Evolutionary conservation across 805 yeast species (phyloP).

Genomic region (Lachancea nothofagi): DNA sequence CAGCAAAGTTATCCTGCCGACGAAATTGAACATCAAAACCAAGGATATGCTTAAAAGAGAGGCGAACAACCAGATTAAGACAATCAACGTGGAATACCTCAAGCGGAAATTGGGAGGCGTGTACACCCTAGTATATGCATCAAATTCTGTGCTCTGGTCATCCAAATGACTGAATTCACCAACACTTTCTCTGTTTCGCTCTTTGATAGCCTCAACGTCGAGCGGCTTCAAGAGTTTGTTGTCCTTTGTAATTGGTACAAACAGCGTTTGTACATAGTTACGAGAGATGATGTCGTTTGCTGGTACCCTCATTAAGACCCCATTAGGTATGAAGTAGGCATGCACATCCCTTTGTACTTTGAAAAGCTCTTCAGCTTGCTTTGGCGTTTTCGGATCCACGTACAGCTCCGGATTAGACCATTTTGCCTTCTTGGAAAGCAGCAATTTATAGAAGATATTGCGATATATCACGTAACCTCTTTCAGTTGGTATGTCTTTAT

Average conservation of each 20-base stretch:
- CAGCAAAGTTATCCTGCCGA: slow-evolving; percentile 2
- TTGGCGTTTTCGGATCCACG: slow-evolving; percentile 46
- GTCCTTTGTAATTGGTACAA: slow-evolving; percentile 76
- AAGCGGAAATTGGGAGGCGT: slow-evolving; percentile 71
- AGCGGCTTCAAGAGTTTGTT: slow-evolving; percentile 51
- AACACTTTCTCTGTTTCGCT: slow-evolving; percentile 33
- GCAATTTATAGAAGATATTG: slow-evolving; percentile 39
- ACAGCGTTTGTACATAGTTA: slow-evolving; percentile 56
- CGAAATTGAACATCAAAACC: slow-evolving; percentile 9
- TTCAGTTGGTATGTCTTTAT: slow-evolving; percentile 55
- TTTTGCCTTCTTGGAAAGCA: slow-evolving; percentile 33
- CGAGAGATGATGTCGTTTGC: slow-evolving; percentile 70
- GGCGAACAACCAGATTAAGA: slow-evolving; percentile 43
- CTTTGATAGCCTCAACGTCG: slow-evolving; percentile 28
- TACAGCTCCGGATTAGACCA: slow-evolving; percentile 48
- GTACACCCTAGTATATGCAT: slow-evolving; percentile 68
- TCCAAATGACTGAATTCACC: slow-evolving; percentile 42
- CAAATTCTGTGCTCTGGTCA: slow-evolving; percentile 37
- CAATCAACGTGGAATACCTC: slow-evolving; percentile 44
- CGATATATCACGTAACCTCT: slow-evolving; percentile 64
- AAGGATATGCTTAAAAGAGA: slow-evolving; percentile 31
- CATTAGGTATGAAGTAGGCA: slow-evolving; percentile 73
- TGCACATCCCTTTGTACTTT: slow-evolving; percentile 36
- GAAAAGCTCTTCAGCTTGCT: slow-evolving; percentile 43
- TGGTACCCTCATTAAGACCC: slow-evolving; percentile 81